Base-by-base conservation (phyloP, 768 basidiomycete genomes). In the Dacryopinax spathularia region DNA sequence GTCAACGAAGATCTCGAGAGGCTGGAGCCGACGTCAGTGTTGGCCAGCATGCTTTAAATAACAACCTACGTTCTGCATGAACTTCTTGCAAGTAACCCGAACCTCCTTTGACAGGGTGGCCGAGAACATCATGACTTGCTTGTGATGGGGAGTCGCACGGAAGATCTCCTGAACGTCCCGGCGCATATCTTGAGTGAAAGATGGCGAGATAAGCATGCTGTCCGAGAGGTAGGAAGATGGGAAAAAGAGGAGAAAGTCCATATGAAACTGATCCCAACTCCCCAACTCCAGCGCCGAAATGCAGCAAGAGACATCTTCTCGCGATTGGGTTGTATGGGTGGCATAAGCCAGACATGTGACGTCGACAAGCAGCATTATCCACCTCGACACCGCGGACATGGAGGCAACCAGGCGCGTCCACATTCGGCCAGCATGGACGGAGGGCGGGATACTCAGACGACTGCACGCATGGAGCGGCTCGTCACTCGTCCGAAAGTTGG, bases 51-150 rank as follows among this genome's bases (percentile, higher is more conserved):
- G 43, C n/a, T 18, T 34, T 20, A 34, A 64, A 33, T 7, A 16
- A 15, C 22, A 35, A 82, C 93, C 67, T 70, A 97, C 96, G 73
- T 91, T 95, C 33, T 90, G 89, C 96, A 99, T 99, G 75, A 99
- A 99, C 74, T 99, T 98, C 79, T 98, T 98, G 84, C 96, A 99
- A 0, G 96, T 98, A 6, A 86, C 82, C 64, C 96, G 83, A 64
- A 99, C 95, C 68, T 98, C 96, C 80, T 99, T 98, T 64, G 91
- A 85, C 65, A 99, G 78, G 0, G 96, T 99, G 37, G 96, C 96
- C 70, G 92, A 95, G 81, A 99, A 99, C 96, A 99, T 99, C 96
- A 99, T 99, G 69, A 99, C 96, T 81, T 99, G 95, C 80, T 99
- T 99, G 83, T 96, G 93, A 76, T 96, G 95, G 60, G 96, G 96